A percentile compares a stretch with the other conserved stretches of the same genome.
Conservation (phyloP, 139 green algal species). For the Coelastrella sp. region DNA sequence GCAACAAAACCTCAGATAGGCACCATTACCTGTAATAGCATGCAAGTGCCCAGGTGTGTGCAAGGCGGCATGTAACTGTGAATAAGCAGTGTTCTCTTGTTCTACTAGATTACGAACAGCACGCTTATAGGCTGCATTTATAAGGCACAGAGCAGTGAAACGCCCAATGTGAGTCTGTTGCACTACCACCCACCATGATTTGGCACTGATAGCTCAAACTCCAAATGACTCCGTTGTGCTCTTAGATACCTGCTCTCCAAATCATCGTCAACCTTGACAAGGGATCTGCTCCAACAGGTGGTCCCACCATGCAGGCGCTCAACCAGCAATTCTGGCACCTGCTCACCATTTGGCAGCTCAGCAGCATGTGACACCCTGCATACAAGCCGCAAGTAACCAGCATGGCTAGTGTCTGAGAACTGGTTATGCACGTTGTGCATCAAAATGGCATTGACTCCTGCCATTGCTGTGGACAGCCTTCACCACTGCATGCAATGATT, state of each 20-base stretch:
- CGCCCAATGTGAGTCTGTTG: neutral
- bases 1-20: neutral
- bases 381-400: neutral
- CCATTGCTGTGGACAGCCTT: no score
- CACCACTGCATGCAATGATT: no score
- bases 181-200: conserved; percentile 39
- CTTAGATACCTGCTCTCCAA: conserved; percentile 78
- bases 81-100: no score
- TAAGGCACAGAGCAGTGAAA: neutral
- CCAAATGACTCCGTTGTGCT: conserved; percentile 58
- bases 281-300: conserved; percentile 52
- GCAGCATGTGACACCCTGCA: conserved; percentile 9
- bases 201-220: conserved; percentile 78
- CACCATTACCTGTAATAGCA: neutral
- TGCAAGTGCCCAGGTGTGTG: neutral
- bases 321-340: conserved; percentile 72
- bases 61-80: no score
- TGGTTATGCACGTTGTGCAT: no score
- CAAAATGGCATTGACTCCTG: no score
- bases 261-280: conserved; percentile 80
- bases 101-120: neutral
- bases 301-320: conserved; percentile 49
- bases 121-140: neutral
- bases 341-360: conserved; percentile 70
- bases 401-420: no score